Evolutionary conservation across 2,329 filamentous ascomycete genomes (phyloP).

Genomic region (Leptographium galeiforme): DNA sequence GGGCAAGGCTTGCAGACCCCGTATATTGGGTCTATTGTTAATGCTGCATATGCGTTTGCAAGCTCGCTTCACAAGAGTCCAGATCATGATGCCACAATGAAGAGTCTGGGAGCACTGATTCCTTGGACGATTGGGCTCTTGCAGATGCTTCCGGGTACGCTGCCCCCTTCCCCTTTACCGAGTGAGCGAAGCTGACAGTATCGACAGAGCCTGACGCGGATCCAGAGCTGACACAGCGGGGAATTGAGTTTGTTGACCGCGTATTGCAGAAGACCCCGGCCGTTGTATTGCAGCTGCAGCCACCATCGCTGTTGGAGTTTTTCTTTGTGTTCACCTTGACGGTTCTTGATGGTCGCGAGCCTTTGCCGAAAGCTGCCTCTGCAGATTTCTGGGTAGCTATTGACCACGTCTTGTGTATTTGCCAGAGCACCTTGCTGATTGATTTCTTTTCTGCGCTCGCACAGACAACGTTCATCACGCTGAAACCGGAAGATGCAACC

Average conservation of each 20-base stretch:
- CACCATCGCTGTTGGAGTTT: constrained; percentile 43
- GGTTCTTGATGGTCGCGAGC: constrained; percentile 57
- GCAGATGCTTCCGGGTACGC: constrained; percentile 44
- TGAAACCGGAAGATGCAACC: constrained; percentile 28
- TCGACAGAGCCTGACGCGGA: constrained; percentile 45
- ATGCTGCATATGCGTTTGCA: constrained; percentile 57
- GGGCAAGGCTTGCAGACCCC: constrained; percentile 46
- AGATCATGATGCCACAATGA: constrained; percentile 25
- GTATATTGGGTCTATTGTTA: constrained; percentile 54
- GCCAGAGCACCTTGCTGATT: background rate
- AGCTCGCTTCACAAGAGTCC: constrained; percentile 40
- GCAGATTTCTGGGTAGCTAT: constrained; percentile 59
- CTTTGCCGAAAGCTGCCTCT: constrained; percentile 60
- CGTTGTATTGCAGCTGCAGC: constrained; percentile 46
- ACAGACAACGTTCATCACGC: constrained; percentile 38
- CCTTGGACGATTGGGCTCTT: constrained; percentile 51
- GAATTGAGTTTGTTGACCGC: constrained; percentile 57
- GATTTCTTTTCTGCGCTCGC: background rate
- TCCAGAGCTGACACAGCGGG: constrained; percentile 57
- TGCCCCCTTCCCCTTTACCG: background rate
- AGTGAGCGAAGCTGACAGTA: constrained; percentile 4
- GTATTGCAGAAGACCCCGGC: constrained; percentile 47
- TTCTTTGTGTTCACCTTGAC: constrained; percentile 61
- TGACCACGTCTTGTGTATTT: background rate
- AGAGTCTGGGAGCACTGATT: constrained; percentile 38